A percentile compares a stretch with the other conserved stretches of the same genome.
Conservation (phyloP, 768 basidiomycete species). For the Mycena chlorophos region DNA sequence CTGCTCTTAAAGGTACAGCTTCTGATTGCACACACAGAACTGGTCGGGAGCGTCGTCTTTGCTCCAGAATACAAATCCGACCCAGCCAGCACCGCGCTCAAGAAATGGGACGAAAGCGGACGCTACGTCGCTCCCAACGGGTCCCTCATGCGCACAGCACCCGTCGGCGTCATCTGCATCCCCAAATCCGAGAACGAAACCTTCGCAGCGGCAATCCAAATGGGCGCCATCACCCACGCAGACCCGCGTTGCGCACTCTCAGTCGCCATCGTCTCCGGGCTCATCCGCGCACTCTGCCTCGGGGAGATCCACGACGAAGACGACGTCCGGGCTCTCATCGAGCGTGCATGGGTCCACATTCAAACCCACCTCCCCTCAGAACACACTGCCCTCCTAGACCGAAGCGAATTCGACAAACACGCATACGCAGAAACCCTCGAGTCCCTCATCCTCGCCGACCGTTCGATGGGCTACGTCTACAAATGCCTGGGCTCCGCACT, state of each 20-base stretch:
- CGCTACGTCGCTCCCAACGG: slow-evolving; percentile 22
- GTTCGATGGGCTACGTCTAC: slow-evolving; percentile 26
- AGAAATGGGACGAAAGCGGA: slow-evolving; percentile 20
- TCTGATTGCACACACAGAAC: not conserved
- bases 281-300: slow-evolving; percentile 21
- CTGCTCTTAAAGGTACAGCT: not conserved
- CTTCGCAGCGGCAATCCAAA: slow-evolving; percentile 20
- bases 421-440: slow-evolving; percentile 20
- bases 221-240: slow-evolving; percentile 25
- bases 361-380: slow-evolving; percentile 1
- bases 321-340: slow-evolving; percentile 17
- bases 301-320: slow-evolving; percentile 11
- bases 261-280: slow-evolving; percentile 24
- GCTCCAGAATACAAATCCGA: slow-evolving; percentile 9
- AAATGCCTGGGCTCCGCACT: slow-evolving; percentile 25
- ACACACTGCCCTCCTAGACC: slow-evolving; percentile 14
- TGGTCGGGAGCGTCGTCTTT: slow-evolving; percentile 22
- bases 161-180: slow-evolving; percentile 25
- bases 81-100: slow-evolving; percentile 17
- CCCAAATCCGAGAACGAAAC: slow-evolving; percentile 21
- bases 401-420: slow-evolving; percentile 19
- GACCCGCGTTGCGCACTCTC: slow-evolving; percentile 26
- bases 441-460: slow-evolving; percentile 15
- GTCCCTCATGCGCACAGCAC: slow-evolving; percentile 26
- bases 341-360: slow-evolving; percentile 22